Percentiles rank a stretch among this genome's conserved stretches.
These are phyloP conservation scores for Aspergillus candidus DNA, from an alignment of 2,329 filamentous ascomycete species.

Conservation along the genomic window DNA sequence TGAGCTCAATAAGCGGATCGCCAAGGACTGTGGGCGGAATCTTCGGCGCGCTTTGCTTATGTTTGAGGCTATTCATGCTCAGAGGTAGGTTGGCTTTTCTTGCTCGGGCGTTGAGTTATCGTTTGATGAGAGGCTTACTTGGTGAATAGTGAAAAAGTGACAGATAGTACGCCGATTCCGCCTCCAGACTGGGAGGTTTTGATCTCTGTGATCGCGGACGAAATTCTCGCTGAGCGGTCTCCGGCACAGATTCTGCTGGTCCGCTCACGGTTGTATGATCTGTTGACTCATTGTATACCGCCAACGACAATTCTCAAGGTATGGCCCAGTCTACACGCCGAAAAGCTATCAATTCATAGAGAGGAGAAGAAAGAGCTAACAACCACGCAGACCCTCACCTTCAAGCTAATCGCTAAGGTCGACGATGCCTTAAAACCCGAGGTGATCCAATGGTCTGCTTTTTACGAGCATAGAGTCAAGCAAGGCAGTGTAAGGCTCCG, in stretches of 20 bases:
- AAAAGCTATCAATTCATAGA: neutral
- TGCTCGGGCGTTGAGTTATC: too few relatives aligned
- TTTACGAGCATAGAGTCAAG: conserved; percentile 93
- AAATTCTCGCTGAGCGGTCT: conserved; percentile 90
- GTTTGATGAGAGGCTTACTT: neutral
- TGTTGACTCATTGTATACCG: conserved; percentile 95
- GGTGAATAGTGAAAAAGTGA: conserved; percentile 70
- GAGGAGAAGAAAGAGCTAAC: conserved; percentile 4
- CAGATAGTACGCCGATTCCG: conserved; percentile 80
- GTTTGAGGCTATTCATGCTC: conserved; percentile 94
- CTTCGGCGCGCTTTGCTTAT: conserved; percentile 84
- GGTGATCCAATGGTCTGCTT: conserved; percentile 91
- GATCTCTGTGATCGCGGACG: conserved; percentile 80
- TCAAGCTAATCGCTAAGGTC: conserved; percentile 80
- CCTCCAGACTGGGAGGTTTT: conserved; percentile 96
- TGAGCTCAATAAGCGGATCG: conserved; percentile 75
- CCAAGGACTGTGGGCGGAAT: conserved; percentile 84
- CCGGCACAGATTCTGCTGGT: conserved; percentile 82
- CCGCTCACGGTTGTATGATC: conserved; percentile 89
- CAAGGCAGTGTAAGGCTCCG: conserved; percentile 57
- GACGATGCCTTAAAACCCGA: conserved; percentile 88
- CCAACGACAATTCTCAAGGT: conserved; percentile 85
- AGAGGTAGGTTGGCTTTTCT: conserved; percentile 63
- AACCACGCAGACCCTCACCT: conserved; percentile 64
- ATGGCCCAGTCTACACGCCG: conserved; percentile 2